Base-by-base conservation (phyloP, 1,284 basidiomycete species). In the Polyporus tsugae region DNA sequence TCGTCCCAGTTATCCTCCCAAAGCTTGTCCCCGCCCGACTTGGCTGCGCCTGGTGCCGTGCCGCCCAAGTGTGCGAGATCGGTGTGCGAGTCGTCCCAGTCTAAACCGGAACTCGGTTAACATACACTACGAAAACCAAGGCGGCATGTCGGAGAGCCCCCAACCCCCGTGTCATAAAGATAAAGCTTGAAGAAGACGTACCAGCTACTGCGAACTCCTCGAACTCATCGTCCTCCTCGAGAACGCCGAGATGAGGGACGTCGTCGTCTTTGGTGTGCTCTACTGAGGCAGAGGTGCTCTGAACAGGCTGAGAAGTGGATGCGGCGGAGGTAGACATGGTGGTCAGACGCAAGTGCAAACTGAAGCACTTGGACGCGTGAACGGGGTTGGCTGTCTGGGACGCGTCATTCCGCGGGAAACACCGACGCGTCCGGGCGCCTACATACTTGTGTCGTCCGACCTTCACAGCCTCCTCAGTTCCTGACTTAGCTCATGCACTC, bases 1-100 rank as follows among this genome's bases (percentile, higher is more conserved):
- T 99, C 97, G 77, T 99, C 97, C 97, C 97, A 99, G 80, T 98
- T 98, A 77, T 99, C 97, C 84, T 99, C 97, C 97, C 97, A 99
- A 39, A 99, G 84, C 78, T 96, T 94, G 79, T 94, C 89, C 13
- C 91, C 91, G 49, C 88, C 89, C 33, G 91, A 90, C 77, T 89
- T 91, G 13, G 92, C 90, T 29, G 85, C 88, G 4, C 90, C 92
- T 2, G 91, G 91, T 25, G 88, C 86, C 15, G 87, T 83, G n/a
- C 91, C 90, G 64, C 86, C 87, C 55, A 95, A 80, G 78, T 95
- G 92, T 7, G 91, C 91, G 35, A 95, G 80, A 77, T 94, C 90
- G 4, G 94, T 95, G 74, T 94, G 86, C 0, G 91, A 89, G 75
- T 95, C 92, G 67, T 95, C 91, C 94, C 95, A 95, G 76, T 95